A percentile compares a stretch with the other conserved stretches of the same genome.
Evolutionary conservation across 768 basidiomycete species (phyloP).

Genomic region (Kwoniella pini): DNA sequence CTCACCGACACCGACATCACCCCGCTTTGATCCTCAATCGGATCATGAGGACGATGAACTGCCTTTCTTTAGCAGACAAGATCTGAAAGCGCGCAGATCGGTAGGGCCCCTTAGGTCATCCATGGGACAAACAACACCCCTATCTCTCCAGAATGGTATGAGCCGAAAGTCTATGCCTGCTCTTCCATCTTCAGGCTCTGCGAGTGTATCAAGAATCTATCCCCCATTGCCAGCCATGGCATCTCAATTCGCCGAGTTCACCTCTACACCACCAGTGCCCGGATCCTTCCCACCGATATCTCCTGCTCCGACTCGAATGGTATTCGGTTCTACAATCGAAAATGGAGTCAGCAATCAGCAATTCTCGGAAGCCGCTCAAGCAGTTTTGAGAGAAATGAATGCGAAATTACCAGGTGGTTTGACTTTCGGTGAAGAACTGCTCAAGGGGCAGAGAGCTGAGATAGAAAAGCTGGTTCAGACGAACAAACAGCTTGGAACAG

Average conservation of each 20-base stretch:
- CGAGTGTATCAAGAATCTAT: constrained; percentile 35
- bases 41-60: constrained; percentile 33
- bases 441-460: constrained; percentile 43
- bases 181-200: constrained; percentile 19
- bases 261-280: constrained; percentile 3
- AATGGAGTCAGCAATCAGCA: constrained; percentile 32
- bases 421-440: constrained; percentile 33
- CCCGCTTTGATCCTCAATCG: neutral
- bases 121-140: constrained; percentile 1
- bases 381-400: constrained; percentile 48
- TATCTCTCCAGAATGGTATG: constrained; percentile 1
- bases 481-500: constrained; percentile 29
- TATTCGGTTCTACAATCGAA: constrained; percentile 20
- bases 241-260: constrained; percentile 6
- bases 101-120: constrained; percentile 33
- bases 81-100: constrained; percentile 34
- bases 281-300: constrained; percentile 17
- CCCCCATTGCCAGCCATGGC: constrained; percentile 38
- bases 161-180: constrained; percentile 43
- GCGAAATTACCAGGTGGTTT: constrained; percentile 35
- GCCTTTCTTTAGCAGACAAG: constrained; percentile 28
- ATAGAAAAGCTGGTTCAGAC: constrained; percentile 36
- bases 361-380: constrained; percentile 43
- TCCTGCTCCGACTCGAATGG: constrained; percentile 5
- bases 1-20: constrained; percentile 29